These are phyloP conservation scores for Arachis stenosperma DNA, from an alignment of 306 rosid genomes.

Conservation along the genomic window DNA sequence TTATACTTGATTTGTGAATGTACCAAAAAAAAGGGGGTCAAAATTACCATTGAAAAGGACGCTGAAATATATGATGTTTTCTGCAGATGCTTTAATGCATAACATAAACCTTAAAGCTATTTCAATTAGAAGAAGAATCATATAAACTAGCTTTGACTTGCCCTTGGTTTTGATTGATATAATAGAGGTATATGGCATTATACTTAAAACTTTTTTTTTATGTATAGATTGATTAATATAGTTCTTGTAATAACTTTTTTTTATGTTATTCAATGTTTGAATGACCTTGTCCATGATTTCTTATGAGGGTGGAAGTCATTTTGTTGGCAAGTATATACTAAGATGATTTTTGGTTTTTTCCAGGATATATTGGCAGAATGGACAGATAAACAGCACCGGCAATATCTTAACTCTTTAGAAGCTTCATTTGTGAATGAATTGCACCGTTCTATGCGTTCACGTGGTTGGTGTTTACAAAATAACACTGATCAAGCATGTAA, in stretches of 20 bases:
- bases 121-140: constrained; percentile 23
- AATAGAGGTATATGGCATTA: constrained; percentile 24
- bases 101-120: constrained; percentile 17
- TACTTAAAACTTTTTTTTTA: neutral
- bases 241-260: neutral
- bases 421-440: constrained; percentile 77
- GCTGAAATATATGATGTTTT: neutral
- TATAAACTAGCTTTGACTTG: constrained; percentile 6
- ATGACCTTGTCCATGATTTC: constrained; percentile 23
- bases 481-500: constrained; percentile 37
- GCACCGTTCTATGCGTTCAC: constrained; percentile 49
- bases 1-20: too few relatives aligned
- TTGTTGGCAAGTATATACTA: constrained; percentile 33
- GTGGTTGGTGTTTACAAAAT: constrained; percentile 44
- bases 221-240: constrained; percentile 18
- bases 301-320: constrained; percentile 16
- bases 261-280: constrained; percentile 7
- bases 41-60: constrained; percentile 16
- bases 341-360: constrained; percentile 30
- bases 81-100: constrained; percentile 13
- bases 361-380: constrained; percentile 62
- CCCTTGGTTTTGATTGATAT: constrained; percentile 30
- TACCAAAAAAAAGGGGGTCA: too few relatives aligned
- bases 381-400: constrained; percentile 81
- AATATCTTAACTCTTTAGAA: constrained; percentile 74